A percentile compares a stretch with the other conserved stretches of the same genome.
Conservation (phyloP, 441 rosid species). For the Corymbia calophylla region DNA sequence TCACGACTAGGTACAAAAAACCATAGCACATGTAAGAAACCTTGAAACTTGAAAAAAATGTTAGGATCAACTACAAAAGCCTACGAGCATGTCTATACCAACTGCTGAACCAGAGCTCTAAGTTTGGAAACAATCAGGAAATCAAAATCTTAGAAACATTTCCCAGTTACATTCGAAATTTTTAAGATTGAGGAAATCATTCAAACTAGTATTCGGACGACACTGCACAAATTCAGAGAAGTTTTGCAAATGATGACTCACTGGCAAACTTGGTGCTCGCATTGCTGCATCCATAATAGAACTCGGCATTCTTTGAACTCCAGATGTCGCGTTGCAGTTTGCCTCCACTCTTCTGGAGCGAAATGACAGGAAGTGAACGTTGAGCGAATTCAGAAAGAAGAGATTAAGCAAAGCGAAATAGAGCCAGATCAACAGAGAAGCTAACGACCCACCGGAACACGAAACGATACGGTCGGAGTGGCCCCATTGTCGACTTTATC, state of each 20-base stretch:
- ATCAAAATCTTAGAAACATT: background rate
- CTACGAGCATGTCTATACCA: background rate
- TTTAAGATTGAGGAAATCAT: background rate
- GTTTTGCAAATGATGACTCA: constrained; percentile 2
- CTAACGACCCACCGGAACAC: constrained; percentile 7
- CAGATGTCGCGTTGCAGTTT: constrained; percentile 66
- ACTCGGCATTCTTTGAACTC: constrained; percentile 59
- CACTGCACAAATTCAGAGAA: background rate
- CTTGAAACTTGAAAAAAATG: background rate
- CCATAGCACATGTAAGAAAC: background rate
- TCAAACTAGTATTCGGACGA: background rate
- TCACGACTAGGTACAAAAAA: background rate
- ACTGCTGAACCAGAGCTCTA: background rate
- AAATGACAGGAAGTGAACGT: background rate
- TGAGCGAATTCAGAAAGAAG: background rate
- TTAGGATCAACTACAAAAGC: background rate
- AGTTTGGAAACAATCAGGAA: background rate
- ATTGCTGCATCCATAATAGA: constrained; percentile 68
- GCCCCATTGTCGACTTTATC: background rate
- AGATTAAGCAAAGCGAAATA: background rate
- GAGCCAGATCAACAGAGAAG: background rate
- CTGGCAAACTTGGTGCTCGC: constrained; percentile 67
- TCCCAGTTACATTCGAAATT: background rate
- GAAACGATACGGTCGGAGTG: background rate
- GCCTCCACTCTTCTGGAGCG: constrained; percentile 50